Base-by-base conservation (phyloP, 768 basidiomycete species). In the Chalciporus pseudorubinellus region DNA sequence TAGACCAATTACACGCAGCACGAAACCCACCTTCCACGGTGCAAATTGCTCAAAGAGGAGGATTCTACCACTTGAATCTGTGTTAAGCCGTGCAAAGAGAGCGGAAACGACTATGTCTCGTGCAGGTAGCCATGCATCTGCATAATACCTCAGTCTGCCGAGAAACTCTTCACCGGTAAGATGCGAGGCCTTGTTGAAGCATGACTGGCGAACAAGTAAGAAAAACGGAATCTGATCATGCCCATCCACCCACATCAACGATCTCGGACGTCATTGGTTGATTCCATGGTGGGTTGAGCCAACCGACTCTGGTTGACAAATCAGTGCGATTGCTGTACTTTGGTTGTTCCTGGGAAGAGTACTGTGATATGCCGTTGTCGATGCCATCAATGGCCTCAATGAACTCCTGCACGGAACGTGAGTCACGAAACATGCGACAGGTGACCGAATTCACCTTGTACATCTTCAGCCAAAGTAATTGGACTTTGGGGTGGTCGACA, bases 321-420 rank as follows among this genome's bases (percentile, higher is more conserved):
- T 95, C 91, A 12, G 95, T 95, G 41, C 83, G 75, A 56, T 74
- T 84, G 57, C 79, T 78, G 72, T 98, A 99, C 51, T 73, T 78
- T 9, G 88, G 80, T 55, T 79, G 74, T 49, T 87, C 66, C 46
- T 85, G 83, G 3, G 74, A 69, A 3, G 84, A 75, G 68, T 90
- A 94, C 63, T 92, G 89, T 3, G 84, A 79, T 57, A 99, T 81
- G 16, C 95, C 95, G 65, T 99, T 99, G 74, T 99, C 95, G 65
- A 94, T 87, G 4, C 81, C 95, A 69, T 97, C 95, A 55, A 98
- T 84, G 10, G 87, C 89, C 71, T 99, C 95, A 40, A 99, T 87
- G 62, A 95, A 93, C 66, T 94, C 91, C 84, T 93, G 52, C 14
- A 44, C 19, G 20, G 18, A 31, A 57, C 7, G 45, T 51, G 44